Evolutionary conservation across 352 stramenopile species (phyloP).

Genomic region (Globisporangium irregulare): DNA sequence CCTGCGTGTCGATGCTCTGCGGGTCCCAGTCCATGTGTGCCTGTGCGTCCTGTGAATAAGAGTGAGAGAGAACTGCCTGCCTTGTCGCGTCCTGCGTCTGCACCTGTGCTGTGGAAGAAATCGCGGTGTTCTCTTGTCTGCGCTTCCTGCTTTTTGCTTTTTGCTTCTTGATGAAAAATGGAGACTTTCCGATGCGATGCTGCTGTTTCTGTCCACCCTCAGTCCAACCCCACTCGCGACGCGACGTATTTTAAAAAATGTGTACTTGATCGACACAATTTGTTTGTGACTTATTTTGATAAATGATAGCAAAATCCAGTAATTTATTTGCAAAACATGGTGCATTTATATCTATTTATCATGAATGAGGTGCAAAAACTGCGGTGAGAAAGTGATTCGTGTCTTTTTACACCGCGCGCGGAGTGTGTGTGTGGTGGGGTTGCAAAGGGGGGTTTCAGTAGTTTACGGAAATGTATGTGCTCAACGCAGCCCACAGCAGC

Average conservation of each 20-base stretch:
- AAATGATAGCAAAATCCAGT: not conserved
- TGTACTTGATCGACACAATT: not conserved
- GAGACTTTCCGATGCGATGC: not conserved
- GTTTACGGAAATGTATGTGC: not conserved
- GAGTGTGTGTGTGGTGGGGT: not conserved
- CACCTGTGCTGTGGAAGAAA: slow-evolving; percentile 1
- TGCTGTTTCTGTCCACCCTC: slow-evolving; percentile 1
- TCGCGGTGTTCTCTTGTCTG: not conserved
- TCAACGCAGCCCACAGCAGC: not conserved
- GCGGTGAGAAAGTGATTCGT: slow-evolving; percentile 7
- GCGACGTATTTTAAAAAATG: not conserved
- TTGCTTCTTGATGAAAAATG: not conserved
- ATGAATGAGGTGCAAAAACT: not conserved
- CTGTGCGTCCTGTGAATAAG: not conserved
- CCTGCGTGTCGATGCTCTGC: slow-evolving; percentile 41
- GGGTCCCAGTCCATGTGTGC: slow-evolving; percentile 70
- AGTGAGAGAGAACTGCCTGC: not conserved
- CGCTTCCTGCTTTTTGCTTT: not conserved
- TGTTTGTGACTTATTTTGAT: not conserved
- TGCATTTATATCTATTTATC: not conserved
- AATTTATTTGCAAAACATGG: not conserved
- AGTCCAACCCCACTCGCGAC: not conserved
- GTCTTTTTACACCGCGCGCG: slow-evolving; percentile 4
- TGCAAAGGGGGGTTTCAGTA: slow-evolving; percentile 2
- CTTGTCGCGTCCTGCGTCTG: not conserved